Evolutionary conservation across 257 asterid genomes (phyloP), one percentile per base, ranked within the genome.

Genomic region (Voacanga thouarsii): DNA sequence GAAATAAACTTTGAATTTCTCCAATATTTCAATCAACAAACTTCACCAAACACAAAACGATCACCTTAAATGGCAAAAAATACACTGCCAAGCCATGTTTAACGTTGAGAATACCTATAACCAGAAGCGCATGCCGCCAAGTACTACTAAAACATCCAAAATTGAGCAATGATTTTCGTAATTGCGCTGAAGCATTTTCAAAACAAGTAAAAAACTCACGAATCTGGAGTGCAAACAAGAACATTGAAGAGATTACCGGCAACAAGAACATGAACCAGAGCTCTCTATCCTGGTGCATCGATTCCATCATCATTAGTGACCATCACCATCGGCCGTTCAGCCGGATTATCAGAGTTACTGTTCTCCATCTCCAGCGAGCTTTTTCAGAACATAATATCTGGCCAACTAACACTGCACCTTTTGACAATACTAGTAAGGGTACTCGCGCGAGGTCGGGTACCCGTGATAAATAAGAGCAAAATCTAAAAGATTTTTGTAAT

Each of bases 251-350:
- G 99, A 80, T 87, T 80, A 70, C 96, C 71, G 74, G 93, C 78
- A 82, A 90, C 90, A 66, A 95, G 97, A 50, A 87, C 91, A 37
- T 82, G 78, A 72, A 93, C 94, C 4, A 95, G 92, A 84, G 96
- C 90, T 71, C 87, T 87, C 64, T 93, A 79, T 11, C 98, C 98
- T 0, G 98, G 87, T 18, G 99, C 97, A 64, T 88, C 94, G 21
- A 95, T 89, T 45, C 99, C 99, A 80, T 93, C 98, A 87, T 93
- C 99, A 88, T 95, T 95, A 33, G 99, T 95, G 55, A 93, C 91
- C 93, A 93, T 77, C 84, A 95, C 89, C 85, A 88, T 86, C 80
- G 94, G 86, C 53, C 89, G 89, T 73, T 80, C 89, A 81, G 81
- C 91, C 81, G 50, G 57, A 78, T 81, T 57, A 57, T 68, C 83